Conservation (phyloP, 1,284 basidiomycete species). For the Gymnopus androsaceus region DNA sequence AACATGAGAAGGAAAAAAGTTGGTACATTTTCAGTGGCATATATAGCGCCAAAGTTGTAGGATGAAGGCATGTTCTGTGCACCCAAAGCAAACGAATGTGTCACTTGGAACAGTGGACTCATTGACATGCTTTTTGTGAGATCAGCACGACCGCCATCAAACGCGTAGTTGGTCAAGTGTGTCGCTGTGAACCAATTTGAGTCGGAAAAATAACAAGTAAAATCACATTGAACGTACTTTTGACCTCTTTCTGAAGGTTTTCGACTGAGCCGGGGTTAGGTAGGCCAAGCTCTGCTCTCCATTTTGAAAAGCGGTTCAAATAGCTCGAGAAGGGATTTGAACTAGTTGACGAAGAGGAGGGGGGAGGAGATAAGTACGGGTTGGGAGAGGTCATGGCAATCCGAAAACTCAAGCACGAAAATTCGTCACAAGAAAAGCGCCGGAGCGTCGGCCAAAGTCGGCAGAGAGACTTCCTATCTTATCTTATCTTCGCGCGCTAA, state of each 20-base stretch:
- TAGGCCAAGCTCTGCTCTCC: slow-evolving; percentile 79
- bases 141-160: slow-evolving; percentile 96
- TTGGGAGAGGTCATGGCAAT: slow-evolving; percentile 45
- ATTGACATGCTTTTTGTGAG: slow-evolving; percentile 92
- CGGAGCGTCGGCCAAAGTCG: too few relatives aligned
- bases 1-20: slow-evolving; percentile 11
- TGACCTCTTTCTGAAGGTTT: slow-evolving; percentile 89
- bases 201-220: slow-evolving; percentile 6
- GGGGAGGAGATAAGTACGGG: slow-evolving; percentile 26
- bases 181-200: slow-evolving; percentile 60
- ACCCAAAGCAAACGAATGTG: slow-evolving; percentile 91
- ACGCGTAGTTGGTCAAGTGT: slow-evolving; percentile 92
- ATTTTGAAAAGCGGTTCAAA: slow-evolving; percentile 74
- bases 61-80: slow-evolving; percentile 75
- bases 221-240: slow-evolving; percentile 53
- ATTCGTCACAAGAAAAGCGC: slow-evolving; percentile 9
- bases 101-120: slow-evolving; percentile 96
- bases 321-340: slow-evolving; percentile 39
- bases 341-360: slow-evolving; percentile 21
- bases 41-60: slow-evolving; percentile 96
- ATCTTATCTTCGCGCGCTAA: too few relatives aligned
- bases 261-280: slow-evolving; percentile 90
- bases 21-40: slow-evolving; percentile 81
- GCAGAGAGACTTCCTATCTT: too few relatives aligned
- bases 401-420: slow-evolving; percentile 7